A percentile compares a stretch with the other conserved stretches of the same genome.
Conservation (phyloP, 164 flowering plant species). For the Echeveria elegans region DNA sequence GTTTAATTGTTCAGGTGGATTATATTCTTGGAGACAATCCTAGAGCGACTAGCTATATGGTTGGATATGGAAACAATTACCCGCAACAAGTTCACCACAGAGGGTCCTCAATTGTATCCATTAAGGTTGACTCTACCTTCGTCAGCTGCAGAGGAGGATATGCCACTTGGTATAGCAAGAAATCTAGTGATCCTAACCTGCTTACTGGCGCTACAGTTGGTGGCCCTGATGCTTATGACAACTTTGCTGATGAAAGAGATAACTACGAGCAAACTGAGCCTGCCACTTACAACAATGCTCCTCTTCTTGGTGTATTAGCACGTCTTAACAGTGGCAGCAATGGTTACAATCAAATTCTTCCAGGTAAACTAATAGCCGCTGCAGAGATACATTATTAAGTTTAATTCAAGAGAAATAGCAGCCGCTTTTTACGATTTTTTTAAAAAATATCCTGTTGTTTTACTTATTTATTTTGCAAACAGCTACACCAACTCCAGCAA, state of each 20-base stretch:
- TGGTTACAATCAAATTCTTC: conserved; percentile 76
- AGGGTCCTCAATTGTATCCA: conserved; percentile 75
- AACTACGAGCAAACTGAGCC: conserved; percentile 96
- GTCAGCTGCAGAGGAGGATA: conserved; percentile 88
- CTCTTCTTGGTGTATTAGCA: conserved; percentile 72
- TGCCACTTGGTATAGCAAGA: conserved; percentile 71
- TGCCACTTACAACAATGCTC: conserved; percentile 95
- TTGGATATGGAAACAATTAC: conserved; percentile 82
- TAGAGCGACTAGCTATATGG: conserved; percentile 93
- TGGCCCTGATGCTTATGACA: conserved; percentile 92
- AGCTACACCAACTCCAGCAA: conserved; percentile 22
- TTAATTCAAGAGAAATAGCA: no score
- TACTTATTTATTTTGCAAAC: conserved; percentile 11
- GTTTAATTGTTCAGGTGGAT: conserved; percentile 48
- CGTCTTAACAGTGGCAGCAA: conserved; percentile 54
- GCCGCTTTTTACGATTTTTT: no score
- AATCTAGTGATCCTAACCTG: conserved; percentile 76
- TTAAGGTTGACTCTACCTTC: conserved; percentile 51
- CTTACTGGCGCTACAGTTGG: conserved; percentile 87
- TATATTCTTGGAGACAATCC: conserved; percentile 98
- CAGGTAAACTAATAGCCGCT: conserved; percentile 45
- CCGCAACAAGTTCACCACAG: conserved; percentile 83
- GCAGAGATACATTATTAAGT: no score
- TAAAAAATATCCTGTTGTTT: no score
- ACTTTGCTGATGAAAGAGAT: conserved; percentile 81